Evolutionary conservation across 441 rosid species (phyloP), one percentile per base, ranked within the genome.

Genomic region (Gossypium gossypioides): DNA sequence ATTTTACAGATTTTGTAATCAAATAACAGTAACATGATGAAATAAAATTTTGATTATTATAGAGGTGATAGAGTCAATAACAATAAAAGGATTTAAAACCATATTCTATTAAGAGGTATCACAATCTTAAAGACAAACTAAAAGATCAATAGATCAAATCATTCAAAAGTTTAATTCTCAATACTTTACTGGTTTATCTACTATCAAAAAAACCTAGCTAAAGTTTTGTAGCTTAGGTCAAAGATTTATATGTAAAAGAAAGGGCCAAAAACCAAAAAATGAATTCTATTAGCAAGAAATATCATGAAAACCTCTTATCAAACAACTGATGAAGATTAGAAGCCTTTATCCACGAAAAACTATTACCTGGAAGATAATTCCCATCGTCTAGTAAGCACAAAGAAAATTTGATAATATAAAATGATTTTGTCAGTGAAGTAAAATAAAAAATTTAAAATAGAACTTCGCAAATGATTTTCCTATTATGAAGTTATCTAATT

Each of bases 91-190:
- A 58, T 12, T 13, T 13, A 25, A 58, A 25, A 58, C 40, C 19
- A 58, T 56, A 56, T 22, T 25, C 37, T 25, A 58, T 6, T 13
- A 58, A 58, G 18, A 24, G 18, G 40, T 58, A 58, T 16, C 9
- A 57, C 46, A 58, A 58, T 27, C 9, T 5, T 13, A 25, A 58
- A 25, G 40, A 27, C 18, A 58, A 58, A 58, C 40, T 58, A 58
- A 58, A 61, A 61, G 46, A 61, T 32, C 66, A 61, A 61, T 29
- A 29, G 66, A 61, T 61, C 46, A 61, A 61, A 61, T 29, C 46
- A 7, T 32, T 32, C 22, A 61, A 61, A 32, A 61, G 21, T 61
- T 61, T 32, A n/a, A 61, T 61, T 32, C 9, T 32, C 46, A 32
- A 61, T 15, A 61, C 13, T 61, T 15, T 61, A 15, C 27, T 25